Evolutionary conservation across 139 green algal genomes (phyloP), one percentile per base, ranked within the genome.

Genomic region (Picochlorum sp.): DNA sequence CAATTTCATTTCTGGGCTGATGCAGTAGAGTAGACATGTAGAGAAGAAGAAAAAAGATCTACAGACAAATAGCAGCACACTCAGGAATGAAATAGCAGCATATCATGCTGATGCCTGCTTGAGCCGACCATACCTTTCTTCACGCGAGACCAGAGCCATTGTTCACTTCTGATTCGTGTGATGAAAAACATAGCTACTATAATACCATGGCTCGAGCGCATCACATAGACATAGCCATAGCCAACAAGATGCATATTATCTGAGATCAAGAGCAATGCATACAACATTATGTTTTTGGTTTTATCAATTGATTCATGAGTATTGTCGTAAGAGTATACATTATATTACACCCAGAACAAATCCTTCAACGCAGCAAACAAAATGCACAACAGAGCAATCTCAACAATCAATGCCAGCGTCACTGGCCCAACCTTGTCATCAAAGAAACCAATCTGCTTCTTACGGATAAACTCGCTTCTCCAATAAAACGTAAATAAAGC

Each of bases 391-490:
- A 92, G 69, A 20, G 68, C 79, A 26, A 84, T 15, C 58, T 88
- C 72, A 9, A 93, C 76, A 6, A 92, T 73, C 14, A 62, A 44
- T 6, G 80, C 80, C 13, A 94, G 64, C 0, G 78, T 82, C 30
- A 84, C 71, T 49, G 87, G 87, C 1, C 86, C 87, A 7, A 91
- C 64, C 37, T 78, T 81, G 68, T 93, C 86, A 58, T 90, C 80
- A 64, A 88, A 90, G 68, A 91, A 92, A 9, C 86, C 86, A 26
- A 90, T 79, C 82, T 90, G 83, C 68, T 92, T 94, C 30, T 75
- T 82, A 3, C 74, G 68, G 69, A 95, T 84, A 74, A 86, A 90
- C 46, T 69, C 76, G 52, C 68, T 81, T 28, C 88, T 72, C 68
- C 67, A 85, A 56, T 88, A 80, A 60, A 89, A 95, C n/a, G 80